These are phyloP conservation scores for Calonectria crousiana DNA, from an alignment of 2,329 filamentous ascomycete species.

Conservation along the genomic window DNA sequence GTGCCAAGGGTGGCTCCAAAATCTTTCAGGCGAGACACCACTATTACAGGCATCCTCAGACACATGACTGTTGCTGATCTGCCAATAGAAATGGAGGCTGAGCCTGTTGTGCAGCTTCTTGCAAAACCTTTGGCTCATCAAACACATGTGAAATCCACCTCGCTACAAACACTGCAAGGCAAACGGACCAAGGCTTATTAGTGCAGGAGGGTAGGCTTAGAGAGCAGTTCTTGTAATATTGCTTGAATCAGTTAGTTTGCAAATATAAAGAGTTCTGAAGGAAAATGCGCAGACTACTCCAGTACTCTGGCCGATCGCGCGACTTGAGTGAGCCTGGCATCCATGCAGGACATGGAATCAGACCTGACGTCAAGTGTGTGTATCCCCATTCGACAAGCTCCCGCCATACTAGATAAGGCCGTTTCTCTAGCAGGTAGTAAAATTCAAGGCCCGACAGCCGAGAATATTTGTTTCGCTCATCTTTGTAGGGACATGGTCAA, in stretches of 20 bases:
- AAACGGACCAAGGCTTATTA: too few species aligned
- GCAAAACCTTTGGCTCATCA: fast-evolving
- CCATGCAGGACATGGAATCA: too few species aligned
- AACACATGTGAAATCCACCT: background rate
- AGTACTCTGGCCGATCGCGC: too few species aligned
- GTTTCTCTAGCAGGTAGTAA: too few species aligned
- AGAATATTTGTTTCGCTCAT: too few species aligned
- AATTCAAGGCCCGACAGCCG: too few species aligned
- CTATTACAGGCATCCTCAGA: background rate
- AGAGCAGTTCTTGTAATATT: background rate
- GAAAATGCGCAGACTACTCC: too few species aligned
- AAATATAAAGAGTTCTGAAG: background rate
- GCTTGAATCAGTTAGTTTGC: background rate
- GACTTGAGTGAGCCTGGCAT: too few species aligned
- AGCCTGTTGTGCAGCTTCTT: background rate
- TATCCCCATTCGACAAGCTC: too few species aligned
- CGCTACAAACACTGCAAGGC: background rate
- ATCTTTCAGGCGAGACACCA: background rate
- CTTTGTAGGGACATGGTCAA: too few species aligned
- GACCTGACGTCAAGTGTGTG: too few species aligned
- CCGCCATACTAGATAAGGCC: too few species aligned
- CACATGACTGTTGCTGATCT: background rate
- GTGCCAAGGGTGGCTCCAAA: background rate
- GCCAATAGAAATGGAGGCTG: background rate
- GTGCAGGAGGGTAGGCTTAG: background rate